Conservation (phyloP, 2,329 filamentous ascomycete species). For the Xylariaceae sp. region DNA sequence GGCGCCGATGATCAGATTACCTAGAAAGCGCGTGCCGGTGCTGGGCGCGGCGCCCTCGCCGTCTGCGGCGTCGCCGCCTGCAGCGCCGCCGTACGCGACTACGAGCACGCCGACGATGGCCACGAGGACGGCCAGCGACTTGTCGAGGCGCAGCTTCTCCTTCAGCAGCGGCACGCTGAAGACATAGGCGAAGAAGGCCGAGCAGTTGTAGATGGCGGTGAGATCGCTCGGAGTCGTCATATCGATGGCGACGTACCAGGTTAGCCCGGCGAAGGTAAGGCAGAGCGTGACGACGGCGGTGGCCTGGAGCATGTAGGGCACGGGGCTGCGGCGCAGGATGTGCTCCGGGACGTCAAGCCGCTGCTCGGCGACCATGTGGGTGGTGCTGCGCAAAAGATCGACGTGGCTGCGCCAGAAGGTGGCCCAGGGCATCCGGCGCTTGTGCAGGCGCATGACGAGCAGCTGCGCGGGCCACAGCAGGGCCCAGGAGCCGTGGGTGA, state of each 20-base stretch:
- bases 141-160: slow-evolving; percentile 78
- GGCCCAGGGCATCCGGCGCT: slow-evolving; percentile 72
- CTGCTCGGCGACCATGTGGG: slow-evolving; percentile 80
- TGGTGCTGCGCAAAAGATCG: slow-evolving; percentile 49
- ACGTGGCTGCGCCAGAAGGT: slow-evolving; percentile 73
- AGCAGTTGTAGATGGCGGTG: slow-evolving; percentile 99
- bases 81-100: slow-evolving; percentile 86
- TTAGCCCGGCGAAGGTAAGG: slow-evolving; percentile 83
- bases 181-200: slow-evolving; percentile 95
- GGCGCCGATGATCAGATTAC: slow-evolving; percentile 86
- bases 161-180: slow-evolving; percentile 88
- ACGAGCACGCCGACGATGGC: slow-evolving; percentile 87
- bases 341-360: slow-evolving; percentile 61
- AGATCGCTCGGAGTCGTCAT: slow-evolving; percentile 89
- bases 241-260: slow-evolving; percentile 94
- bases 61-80: slow-evolving; percentile 39
- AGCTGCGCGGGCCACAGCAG: slow-evolving; percentile 86
- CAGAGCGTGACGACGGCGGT: slow-evolving; percentile 80
- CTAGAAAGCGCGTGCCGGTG: slow-evolving; percentile 66
- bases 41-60: slow-evolving; percentile 19
- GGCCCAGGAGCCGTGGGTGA: slow-evolving; percentile 92
- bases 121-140: slow-evolving; percentile 78
- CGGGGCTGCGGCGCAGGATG: slow-evolving; percentile 39
- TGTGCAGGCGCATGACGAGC: slow-evolving; percentile 72
- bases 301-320: slow-evolving; percentile 70